Conservation (phyloP, 1,284 basidiomycete species). For the Peniophora sp. region DNA sequence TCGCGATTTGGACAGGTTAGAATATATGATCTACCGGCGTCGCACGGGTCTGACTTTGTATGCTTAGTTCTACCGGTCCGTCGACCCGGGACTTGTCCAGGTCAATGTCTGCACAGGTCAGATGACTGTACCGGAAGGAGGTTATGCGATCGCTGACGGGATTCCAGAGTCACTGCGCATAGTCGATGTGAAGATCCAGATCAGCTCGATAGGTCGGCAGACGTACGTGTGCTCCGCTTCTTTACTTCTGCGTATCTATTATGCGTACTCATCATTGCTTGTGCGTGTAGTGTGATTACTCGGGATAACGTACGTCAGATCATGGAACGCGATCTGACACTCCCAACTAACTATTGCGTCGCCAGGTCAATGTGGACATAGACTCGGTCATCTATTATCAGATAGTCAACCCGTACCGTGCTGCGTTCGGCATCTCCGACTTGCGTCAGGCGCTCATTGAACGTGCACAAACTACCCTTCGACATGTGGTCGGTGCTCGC, state of each 20-base stretch:
- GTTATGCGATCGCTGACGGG: too few relatives aligned
- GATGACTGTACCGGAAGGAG: too few relatives aligned
- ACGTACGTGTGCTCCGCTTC: constrained; percentile 19
- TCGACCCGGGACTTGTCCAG: constrained; percentile 87
- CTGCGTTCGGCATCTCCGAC: constrained; percentile 88
- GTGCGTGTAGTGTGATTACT: constrained; percentile 66
- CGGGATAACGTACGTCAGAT: constrained; percentile 87
- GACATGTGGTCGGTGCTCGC: constrained; percentile 90
- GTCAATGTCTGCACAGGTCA: constrained; percentile 76
- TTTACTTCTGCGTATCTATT: too few relatives aligned
- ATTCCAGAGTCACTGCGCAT: constrained; percentile 64
- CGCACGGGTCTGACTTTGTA: too few relatives aligned
- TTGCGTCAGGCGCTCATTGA: constrained; percentile 84
- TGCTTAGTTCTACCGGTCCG: constrained; percentile 92
- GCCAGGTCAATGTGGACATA: constrained; percentile 30
- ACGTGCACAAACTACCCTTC: constrained; percentile 91
- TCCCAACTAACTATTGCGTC: too few relatives aligned
- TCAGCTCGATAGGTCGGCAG: constrained; percentile 81
- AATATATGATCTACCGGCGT: too few relatives aligned
- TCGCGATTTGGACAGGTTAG: constrained; percentile 89
- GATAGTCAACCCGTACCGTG: constrained; percentile 79
- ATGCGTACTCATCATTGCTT: too few relatives aligned
- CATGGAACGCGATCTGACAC: too few relatives aligned
- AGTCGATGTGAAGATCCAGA: constrained; percentile 94
- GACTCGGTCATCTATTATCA: constrained; percentile 92